A percentile compares a stretch with the other conserved stretches of the same genome.
phyloP scores from a whole-genome alignment of 345 rosid species.

The Syzygium grande region DNA sequence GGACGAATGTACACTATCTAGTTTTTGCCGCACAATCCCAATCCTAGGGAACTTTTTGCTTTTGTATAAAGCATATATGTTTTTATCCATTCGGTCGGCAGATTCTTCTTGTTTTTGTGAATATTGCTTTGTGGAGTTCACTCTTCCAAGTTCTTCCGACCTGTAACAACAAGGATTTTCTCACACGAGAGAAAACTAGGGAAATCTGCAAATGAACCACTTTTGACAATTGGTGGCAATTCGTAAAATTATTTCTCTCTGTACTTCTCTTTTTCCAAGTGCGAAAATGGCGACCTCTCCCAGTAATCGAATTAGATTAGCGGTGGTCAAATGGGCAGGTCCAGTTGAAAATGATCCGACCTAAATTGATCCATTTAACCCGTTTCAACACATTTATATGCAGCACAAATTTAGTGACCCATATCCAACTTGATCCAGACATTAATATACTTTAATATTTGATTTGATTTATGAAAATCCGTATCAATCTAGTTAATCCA shows the following conservation, averaged over 20 bases:
- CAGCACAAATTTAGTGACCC: neutral
- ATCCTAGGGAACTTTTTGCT: neutral
- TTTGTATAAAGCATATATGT: neutral
- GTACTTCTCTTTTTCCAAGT: neutral
- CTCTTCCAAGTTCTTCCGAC: neutral
- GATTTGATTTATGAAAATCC: no score
- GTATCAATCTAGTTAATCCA: no score
- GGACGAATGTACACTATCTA: neutral
- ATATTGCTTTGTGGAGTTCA: neutral
- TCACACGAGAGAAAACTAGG: neutral
- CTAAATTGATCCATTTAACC: neutral
- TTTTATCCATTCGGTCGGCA: neutral
- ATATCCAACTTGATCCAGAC: accelerated
- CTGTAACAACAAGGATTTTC: neutral
- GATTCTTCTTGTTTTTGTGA: neutral
- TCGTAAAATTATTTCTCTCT: neutral
- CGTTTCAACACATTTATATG: accelerated
- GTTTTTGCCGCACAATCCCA: neutral
- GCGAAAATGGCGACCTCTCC: neutral
- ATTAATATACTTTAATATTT: no score
- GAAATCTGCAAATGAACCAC: neutral
- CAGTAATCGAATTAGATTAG: accelerated
- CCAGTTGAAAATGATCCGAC: accelerated
- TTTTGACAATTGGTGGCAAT: neutral
- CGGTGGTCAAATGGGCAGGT: neutral